Evolutionary conservation across 1,284 basidiomycete genomes (phyloP).

Genomic region (Fomitopsis pinicola): DNA sequence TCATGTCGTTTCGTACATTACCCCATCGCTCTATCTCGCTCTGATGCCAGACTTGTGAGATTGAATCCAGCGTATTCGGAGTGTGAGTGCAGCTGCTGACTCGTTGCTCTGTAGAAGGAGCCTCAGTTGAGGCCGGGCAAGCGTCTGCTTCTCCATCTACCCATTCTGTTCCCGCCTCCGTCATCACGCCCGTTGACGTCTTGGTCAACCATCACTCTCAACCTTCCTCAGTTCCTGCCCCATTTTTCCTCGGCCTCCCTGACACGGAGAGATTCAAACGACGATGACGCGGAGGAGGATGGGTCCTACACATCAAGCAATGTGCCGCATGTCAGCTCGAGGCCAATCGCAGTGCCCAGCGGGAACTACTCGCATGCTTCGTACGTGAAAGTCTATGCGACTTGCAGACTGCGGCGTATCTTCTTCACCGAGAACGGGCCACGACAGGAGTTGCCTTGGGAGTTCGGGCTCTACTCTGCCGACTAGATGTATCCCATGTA

Average conservation of each 20-base stretch:
- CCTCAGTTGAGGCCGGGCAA: slow-evolving; percentile 45
- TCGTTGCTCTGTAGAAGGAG: slow-evolving; percentile 40
- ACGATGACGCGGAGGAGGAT: slow-evolving; percentile 3
- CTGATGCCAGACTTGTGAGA: too few relatives aligned
- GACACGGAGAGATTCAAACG: slow-evolving; percentile 23
- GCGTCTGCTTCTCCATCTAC: slow-evolving; percentile 63
- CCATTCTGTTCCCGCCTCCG: slow-evolving; percentile 57
- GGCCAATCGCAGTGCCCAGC: slow-evolving; percentile 38
- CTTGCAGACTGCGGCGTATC: slow-evolving; percentile 73
- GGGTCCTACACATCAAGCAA: background rate
- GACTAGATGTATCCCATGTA: background rate
- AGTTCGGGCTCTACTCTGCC: slow-evolving; percentile 54
- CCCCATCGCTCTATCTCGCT: too few relatives aligned
- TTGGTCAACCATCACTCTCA: slow-evolving; percentile 66
- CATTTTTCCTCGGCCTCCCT: slow-evolving; percentile 55
- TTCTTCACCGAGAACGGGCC: slow-evolving; percentile 68
- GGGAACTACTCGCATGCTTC: slow-evolving; percentile 61
- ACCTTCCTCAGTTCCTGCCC: slow-evolving; percentile 58
- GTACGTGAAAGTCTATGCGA: slow-evolving; percentile 78
- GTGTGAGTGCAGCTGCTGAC: slow-evolving; percentile 5
- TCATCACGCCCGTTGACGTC: slow-evolving; percentile 58
- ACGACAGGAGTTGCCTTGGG: slow-evolving; percentile 58
- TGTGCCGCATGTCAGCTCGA: background rate
- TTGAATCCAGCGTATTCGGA: background rate
- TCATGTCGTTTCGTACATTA: background rate